phyloP scores from a whole-genome alignment of 2,329 filamentous ascomycete genomes.

The Neophaeococcomyces mojaviensis region DNA sequence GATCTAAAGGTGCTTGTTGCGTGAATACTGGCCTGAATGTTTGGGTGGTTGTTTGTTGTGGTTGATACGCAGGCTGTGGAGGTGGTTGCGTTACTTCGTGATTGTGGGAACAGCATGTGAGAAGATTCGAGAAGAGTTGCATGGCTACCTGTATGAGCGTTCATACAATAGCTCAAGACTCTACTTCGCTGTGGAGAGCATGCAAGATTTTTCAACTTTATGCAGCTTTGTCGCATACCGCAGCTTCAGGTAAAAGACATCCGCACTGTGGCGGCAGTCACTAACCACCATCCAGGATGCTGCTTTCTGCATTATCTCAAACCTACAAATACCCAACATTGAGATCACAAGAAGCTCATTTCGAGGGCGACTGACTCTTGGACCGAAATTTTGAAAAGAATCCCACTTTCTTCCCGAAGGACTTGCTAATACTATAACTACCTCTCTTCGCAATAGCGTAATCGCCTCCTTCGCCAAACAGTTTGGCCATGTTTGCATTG shows the following conservation, averaged over 20 bases:
- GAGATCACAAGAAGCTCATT: background rate
- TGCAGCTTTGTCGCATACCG: background rate
- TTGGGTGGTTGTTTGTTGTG: too few relatives aligned
- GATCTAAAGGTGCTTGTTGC: background rate
- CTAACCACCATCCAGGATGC: background rate
- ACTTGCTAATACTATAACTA: background rate
- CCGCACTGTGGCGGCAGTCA: too few relatives aligned
- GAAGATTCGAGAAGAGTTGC: too few relatives aligned
- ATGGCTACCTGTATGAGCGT: too few relatives aligned
- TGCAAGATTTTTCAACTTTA: background rate
- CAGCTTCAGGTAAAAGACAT: too few relatives aligned
- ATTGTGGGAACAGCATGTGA: too few relatives aligned
- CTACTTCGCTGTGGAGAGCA: background rate
- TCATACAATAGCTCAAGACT: too few relatives aligned
- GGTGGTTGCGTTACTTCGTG: too few relatives aligned
- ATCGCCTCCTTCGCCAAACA: constrained; percentile 6
- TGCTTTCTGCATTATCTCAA: background rate
- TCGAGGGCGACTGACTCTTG: background rate
- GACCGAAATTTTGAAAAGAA: constrained; percentile 5
- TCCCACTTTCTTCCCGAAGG: background rate
- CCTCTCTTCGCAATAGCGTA: constrained; percentile 1
- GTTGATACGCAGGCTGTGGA: too few relatives aligned
- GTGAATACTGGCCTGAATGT: background rate
- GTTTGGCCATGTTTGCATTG: constrained; percentile 7
- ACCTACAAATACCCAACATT: background rate